A percentile compares a stretch with the other conserved stretches of the same genome.
Conservation (phyloP, 2,329 filamentous ascomycete species). For the Aspergillus jensenii region DNA sequence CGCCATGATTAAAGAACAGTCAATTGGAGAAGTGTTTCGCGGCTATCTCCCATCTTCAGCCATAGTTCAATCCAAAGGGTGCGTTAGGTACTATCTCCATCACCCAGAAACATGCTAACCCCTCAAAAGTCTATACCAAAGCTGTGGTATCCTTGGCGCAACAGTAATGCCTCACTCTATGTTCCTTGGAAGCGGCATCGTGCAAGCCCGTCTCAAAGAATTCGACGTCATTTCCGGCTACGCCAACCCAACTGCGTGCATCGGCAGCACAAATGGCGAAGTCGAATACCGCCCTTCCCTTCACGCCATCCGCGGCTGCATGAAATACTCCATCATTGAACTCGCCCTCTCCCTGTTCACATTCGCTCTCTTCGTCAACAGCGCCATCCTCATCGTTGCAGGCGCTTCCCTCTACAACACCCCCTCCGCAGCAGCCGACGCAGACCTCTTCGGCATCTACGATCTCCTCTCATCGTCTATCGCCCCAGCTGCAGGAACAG, state of each 20-base stretch:
- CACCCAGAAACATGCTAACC: slow-evolving; percentile 1
- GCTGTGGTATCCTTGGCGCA: slow-evolving; percentile 53
- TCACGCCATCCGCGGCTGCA: slow-evolving; percentile 69
- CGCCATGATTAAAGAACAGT: slow-evolving; percentile 50
- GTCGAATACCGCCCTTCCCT: slow-evolving; percentile 69
- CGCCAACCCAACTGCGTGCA: slow-evolving; percentile 27
- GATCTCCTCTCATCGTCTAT: slow-evolving; percentile 67
- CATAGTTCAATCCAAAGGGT: slow-evolving; percentile 53
- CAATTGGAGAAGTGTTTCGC: slow-evolving; percentile 53
- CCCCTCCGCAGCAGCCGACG: slow-evolving; percentile 57
- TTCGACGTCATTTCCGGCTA: slow-evolving; percentile 46
- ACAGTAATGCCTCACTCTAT: slow-evolving; percentile 62
- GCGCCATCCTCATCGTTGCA: slow-evolving; percentile 76
- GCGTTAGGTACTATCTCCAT: slow-evolving; percentile 13
- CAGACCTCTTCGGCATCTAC: slow-evolving; percentile 83
- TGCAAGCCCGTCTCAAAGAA: slow-evolving; percentile 53
- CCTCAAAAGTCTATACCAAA: slow-evolving; percentile 51
- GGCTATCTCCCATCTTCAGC: slow-evolving; percentile 57
- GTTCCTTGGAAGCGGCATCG: slow-evolving; percentile 57
- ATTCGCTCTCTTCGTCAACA: slow-evolving; percentile 83
- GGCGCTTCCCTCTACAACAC: slow-evolving; percentile 71
- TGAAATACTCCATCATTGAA: slow-evolving; percentile 72
- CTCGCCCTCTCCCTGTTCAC: slow-evolving; percentile 72
- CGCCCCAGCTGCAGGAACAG: slow-evolving; percentile 71
- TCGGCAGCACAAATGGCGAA: slow-evolving; percentile 46